Base-by-base conservation (phyloP, 2,329 filamentous ascomycete genomes). In the Zymoseptoria ardabiliae region DNA sequence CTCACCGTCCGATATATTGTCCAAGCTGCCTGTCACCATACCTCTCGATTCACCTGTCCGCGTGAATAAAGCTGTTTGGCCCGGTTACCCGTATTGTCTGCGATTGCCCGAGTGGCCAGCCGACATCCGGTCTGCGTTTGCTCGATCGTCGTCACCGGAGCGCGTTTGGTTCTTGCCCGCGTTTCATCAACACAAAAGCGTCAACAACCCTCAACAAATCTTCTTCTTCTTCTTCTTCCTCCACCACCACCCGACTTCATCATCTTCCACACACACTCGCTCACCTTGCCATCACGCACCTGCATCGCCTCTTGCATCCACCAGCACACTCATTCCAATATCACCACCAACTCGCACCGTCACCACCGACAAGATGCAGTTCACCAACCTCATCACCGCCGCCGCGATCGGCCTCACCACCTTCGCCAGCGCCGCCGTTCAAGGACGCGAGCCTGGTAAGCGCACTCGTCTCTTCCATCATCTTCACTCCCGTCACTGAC, bases 311-410 rank as follows among this genome's bases (percentile, higher is more conserved):
- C 23, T 28, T 52, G 50, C 50, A 52, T 53, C 51, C 51, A 53
- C 22, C 51, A 53, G 22, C 51, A 53, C 51, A 28, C 51, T 53
- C 51, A 53, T 53, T 53, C 22, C 51, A 53, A 22, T 53, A 53
- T 53, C 28, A 22, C 22, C 28, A 22, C 22, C 8, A 25, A 4
- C 11, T 25, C 51, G 22, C n/a, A 53, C 50, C 20, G 22, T 53
- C 51, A 28, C 7, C 30, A 52, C 52, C 50, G 54, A 48, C 57
- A 60, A 56, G 49, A 62, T 62, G 60, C 57, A 59, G 21, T 50
- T 62, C 60, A 62, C 54, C 48, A 54, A 30, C 50, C 49, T 59
- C 51, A 55, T 51, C 21, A 54, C 54, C 54, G 60, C 54, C 50
- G 59, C 53, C 59, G 52, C 50, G 48, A 28, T 30, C 8, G 57